phyloP scores from a whole-genome alignment of 352 stramenopile genomes.

The Phytophthora litchii region DNA sequence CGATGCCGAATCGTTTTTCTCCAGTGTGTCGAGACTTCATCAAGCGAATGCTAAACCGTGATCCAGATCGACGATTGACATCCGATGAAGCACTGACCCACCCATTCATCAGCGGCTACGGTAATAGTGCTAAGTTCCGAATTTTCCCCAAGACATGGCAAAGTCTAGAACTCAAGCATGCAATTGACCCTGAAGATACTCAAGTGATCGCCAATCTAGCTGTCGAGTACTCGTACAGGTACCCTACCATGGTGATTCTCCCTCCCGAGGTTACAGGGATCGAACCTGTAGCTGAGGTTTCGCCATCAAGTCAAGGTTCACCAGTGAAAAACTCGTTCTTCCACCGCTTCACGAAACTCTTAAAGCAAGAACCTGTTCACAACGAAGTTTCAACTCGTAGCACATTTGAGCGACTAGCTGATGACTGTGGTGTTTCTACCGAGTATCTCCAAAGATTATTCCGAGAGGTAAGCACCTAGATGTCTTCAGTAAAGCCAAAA shows the following conservation, averaged over 20 bases:
- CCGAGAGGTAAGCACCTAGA: slow-evolving; percentile 11
- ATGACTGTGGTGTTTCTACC: slow-evolving; percentile 31
- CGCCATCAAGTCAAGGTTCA: slow-evolving; percentile 2
- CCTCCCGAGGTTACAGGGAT: slow-evolving; percentile 20
- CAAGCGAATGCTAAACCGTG: slow-evolving; percentile 89
- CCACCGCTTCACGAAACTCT: slow-evolving; percentile 27
- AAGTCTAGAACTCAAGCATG: slow-evolving; percentile 37
- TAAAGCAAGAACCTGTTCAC: slow-evolving; percentile 5
- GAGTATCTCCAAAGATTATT: slow-evolving; percentile 24
- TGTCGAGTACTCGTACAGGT: slow-evolving; percentile 39
- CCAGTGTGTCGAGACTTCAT: slow-evolving; percentile 93
- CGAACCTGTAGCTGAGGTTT: slow-evolving; percentile 12
- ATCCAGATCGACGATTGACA: slow-evolving; percentile 82
- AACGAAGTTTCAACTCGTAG: slow-evolving; percentile 5
- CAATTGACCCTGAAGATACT: slow-evolving; percentile 32
- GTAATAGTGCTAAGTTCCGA: slow-evolving; percentile 27
- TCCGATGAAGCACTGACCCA: slow-evolving; percentile 89
- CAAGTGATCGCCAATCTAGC: slow-evolving; percentile 37
- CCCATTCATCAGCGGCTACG: slow-evolving; percentile 81
- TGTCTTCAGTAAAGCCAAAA: neutral
- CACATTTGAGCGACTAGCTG: slow-evolving; percentile 26
- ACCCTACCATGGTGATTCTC: slow-evolving; percentile 24
- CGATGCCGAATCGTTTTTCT: slow-evolving; percentile 84
- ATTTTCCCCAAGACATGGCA: slow-evolving; percentile 51
- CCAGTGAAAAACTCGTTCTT: slow-evolving; percentile 23